A percentile compares a stretch with the other conserved stretches of the same genome.
These are phyloP conservation scores for Ganoderma lucidum DNA, from an alignment of 1,284 basidiomycete genomes.

Conservation along the genomic window DNA sequence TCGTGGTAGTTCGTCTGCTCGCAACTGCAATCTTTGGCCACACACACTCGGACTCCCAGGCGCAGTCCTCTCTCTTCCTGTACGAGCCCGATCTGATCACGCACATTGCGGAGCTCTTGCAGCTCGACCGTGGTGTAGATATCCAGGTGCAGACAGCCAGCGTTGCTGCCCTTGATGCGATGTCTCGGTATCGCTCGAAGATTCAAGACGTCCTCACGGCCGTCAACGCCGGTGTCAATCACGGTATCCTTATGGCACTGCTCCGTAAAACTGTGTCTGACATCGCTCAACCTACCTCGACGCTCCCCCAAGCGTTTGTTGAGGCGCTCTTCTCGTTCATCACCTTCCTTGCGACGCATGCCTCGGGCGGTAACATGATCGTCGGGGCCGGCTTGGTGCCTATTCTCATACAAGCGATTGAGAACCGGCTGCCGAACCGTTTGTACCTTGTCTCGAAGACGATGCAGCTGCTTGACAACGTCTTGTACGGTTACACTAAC, in stretches of 20 bases:
- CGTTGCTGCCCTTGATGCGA: conserved; percentile 89
- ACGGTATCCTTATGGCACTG: conserved; percentile 92
- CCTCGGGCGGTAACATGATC: conserved; percentile 90
- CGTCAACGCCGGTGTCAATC: conserved; percentile 95
- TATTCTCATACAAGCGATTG: conserved; percentile 87
- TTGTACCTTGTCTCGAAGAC: conserved; percentile 85
- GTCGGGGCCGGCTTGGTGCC: conserved; percentile 97
- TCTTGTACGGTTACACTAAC: conserved; percentile 89
- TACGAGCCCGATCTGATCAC: conserved; percentile 93
- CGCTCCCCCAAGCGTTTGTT: conserved; percentile 81
- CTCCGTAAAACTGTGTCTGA: conserved; percentile 83
- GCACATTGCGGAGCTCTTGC: conserved; percentile 90
- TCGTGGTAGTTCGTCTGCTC: conserved; percentile 85
- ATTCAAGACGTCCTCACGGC: conserved; percentile 90
- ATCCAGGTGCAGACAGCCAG: conserved; percentile 83
- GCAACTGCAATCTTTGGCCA: conserved; percentile 92
- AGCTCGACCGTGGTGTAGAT: conserved; percentile 76
- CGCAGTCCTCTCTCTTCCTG: conserved; percentile 86
- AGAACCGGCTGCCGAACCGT: conserved; percentile 74
- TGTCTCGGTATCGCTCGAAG: conserved; percentile 86
- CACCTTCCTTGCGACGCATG: conserved; percentile 86
- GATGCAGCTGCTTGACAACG: conserved; percentile 92
- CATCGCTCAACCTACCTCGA: conserved; percentile 69
- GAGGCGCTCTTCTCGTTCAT: conserved; percentile 90
- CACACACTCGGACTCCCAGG: conserved; percentile 82